Evolutionary conservation across 2,329 filamentous ascomycete species (phyloP).

Genomic region (Colletotrichum horii): DNA sequence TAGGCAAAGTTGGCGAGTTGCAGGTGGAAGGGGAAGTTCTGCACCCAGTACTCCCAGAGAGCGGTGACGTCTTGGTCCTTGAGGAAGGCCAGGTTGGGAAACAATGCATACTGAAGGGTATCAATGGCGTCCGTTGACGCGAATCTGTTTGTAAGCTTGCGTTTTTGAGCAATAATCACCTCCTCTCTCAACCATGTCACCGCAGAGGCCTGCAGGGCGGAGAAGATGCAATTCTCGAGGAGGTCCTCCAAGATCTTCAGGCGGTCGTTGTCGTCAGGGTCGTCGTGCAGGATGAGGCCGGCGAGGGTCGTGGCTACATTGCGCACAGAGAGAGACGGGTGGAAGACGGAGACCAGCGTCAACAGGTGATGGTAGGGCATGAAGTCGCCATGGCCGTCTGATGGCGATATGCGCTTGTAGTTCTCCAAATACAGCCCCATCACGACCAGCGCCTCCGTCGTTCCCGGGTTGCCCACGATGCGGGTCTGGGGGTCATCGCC

Average conservation of each 20-base stretch:
- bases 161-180: constrained; percentile 51
- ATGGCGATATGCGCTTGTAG: constrained; percentile 46
- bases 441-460: constrained; percentile 63
- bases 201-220: constrained; percentile 66
- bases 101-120: constrained; percentile 65
- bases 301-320: constrained; percentile 61
- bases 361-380: constrained; percentile 67
- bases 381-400: constrained; percentile 44
- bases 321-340: constrained; percentile 57
- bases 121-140: constrained; percentile 60
- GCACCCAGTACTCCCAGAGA: constrained; percentile 53
- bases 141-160: constrained; percentile 44
- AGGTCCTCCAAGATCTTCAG: constrained; percentile 69
- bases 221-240: constrained; percentile 69
- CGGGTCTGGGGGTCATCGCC: constrained; percentile 52
- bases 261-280: constrained; percentile 63
- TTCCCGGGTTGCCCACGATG: constrained; percentile 56
- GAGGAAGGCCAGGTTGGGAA: constrained; percentile 60
- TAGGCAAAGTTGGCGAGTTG: constrained; percentile 67
- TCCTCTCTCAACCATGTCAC: constrained; percentile 70
- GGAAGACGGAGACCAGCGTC: constrained; percentile 63
- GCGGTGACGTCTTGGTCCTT: constrained; percentile 44
- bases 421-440: constrained; percentile 65
- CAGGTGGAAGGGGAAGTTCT: constrained; percentile 59
- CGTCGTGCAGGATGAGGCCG: constrained; percentile 59